Conservation (phyloP, 345 rosid species). For the Citropsis articulata region DNA sequence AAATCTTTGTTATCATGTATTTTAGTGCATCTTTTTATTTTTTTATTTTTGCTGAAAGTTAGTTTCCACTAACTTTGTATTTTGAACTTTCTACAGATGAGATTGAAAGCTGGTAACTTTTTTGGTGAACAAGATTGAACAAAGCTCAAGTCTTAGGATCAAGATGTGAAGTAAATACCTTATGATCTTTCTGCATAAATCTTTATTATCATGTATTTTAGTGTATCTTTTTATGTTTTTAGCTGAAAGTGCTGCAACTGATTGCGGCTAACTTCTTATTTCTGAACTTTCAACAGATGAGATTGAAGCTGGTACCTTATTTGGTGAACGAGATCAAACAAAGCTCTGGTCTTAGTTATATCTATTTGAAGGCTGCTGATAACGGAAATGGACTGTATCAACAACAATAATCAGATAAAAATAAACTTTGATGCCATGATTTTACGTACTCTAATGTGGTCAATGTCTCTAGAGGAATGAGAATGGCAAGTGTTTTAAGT, state of each 20-base stretch:
- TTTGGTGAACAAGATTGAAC: not conserved
- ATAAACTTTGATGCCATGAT: not conserved
- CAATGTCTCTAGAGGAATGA: not conserved
- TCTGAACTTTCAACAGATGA: constrained; percentile 29
- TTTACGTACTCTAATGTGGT: not conserved
- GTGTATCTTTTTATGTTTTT: not conserved
- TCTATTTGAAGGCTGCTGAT: not conserved
- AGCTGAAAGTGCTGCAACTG: not conserved
- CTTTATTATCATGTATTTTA: not conserved
- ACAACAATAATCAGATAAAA: not conserved
- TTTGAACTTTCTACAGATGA: constrained; percentile 30
- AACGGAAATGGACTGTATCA: not conserved
- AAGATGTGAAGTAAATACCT: not conserved
- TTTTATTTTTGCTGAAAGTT: not conserved
- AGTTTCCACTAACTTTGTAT: constrained; percentile 12
- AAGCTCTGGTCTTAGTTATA: not conserved
- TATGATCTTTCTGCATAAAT: not conserved
- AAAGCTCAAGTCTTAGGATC: not conserved
- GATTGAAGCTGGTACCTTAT: not conserved
- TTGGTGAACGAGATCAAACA: not conserved
- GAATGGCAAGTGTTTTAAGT: not conserved
- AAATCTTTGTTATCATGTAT: not conserved
- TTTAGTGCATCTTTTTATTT: not conserved
- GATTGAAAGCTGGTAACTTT: not conserved
- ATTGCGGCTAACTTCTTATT: constrained; percentile 12